Percentiles rank a stretch among this genome's conserved stretches.
Conservation (phyloP, 495 filamentous ascomycete species). For the Peziza echinospora region DNA sequence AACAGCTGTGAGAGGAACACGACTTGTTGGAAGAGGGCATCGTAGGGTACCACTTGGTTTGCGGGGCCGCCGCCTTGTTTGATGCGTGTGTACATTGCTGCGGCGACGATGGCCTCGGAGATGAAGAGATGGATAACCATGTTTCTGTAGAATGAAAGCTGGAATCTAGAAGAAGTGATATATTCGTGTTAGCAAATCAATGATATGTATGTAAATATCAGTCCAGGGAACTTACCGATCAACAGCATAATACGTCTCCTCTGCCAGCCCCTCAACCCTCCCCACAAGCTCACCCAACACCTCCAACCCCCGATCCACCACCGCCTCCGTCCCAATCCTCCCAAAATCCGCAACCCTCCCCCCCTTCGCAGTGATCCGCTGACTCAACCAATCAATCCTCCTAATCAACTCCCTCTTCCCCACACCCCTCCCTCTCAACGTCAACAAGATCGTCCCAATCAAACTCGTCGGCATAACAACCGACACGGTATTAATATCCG, state of each 20-base stretch:
- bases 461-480: slow-evolving; percentile 95
- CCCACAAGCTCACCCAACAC: slow-evolving; percentile 81
- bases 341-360: slow-evolving; percentile 86
- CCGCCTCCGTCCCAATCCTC: slow-evolving; percentile 45
- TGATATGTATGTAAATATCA: background rate
- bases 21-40: slow-evolving; percentile 50
- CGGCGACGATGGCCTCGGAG: slow-evolving; percentile 68
- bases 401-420: slow-evolving; percentile 68
- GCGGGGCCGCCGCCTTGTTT: slow-evolving; percentile 71
- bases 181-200: too few species aligned
- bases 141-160: slow-evolving; percentile 92
- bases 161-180: slow-evolving; percentile 44
- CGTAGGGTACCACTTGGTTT: slow-evolving; percentile 55
- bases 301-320: slow-evolving; percentile 77
- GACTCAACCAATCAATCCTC: slow-evolving; percentile 75
- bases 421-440: slow-evolving; percentile 75
- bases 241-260: slow-evolving; percentile 80
- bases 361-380: slow-evolving; percentile 63
- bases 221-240: slow-evolving; percentile 32
- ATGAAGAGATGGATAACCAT: slow-evolving; percentile 99
- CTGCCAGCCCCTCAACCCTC: slow-evolving; percentile 46
- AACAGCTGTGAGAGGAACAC: slow-evolving; percentile 80
- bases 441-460: slow-evolving; percentile 82
- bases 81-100: slow-evolving; percentile 68
- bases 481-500: slow-evolving; percentile 84